phyloP scores from a whole-genome alignment of 176 grass and related monocot genomes.

The Poa pratensis region DNA sequence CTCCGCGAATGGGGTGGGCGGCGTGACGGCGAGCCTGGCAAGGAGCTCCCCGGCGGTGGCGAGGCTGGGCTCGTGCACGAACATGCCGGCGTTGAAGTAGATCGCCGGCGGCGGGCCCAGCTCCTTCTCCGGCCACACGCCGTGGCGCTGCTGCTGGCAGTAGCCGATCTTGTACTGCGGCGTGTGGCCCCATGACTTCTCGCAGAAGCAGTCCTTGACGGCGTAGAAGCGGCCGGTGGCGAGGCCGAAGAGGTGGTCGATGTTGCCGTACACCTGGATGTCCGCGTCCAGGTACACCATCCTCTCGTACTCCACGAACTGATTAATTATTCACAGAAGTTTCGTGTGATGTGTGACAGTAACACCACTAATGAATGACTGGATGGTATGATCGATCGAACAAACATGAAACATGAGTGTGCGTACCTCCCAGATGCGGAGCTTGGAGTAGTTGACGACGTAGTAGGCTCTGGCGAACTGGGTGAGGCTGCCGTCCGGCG shows the following conservation, averaged over 20 bases:
- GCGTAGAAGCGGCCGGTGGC: background rate
- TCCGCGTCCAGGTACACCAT: constrained; percentile 4
- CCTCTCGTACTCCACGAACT: constrained; percentile 57
- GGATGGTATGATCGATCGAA: background rate
- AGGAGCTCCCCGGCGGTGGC: background rate
- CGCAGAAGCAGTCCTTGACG: constrained; percentile 6
- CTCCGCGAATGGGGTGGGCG: background rate
- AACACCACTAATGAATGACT: too few relatives aligned
- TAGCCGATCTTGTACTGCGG: constrained; percentile 5
- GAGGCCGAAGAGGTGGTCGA: background rate
- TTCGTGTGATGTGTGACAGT: background rate
- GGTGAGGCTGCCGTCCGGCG: constrained; percentile 43
- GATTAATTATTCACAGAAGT: background rate
- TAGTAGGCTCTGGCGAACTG: constrained; percentile 26
- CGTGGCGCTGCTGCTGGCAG: background rate
- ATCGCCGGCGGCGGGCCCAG: background rate
- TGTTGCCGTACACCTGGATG: constrained; percentile 17
- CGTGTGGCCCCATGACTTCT: background rate
- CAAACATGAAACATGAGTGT: background rate
- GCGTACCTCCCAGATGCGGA: constrained; percentile 59
- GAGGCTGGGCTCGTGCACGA: background rate
- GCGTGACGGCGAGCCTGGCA: background rate
- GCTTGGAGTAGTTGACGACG: constrained; percentile 10
- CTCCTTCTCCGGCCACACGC: background rate
- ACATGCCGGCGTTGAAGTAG: constrained; percentile 16